Evolutionary conservation across 768 basidiomycete species (phyloP), one percentile per base, ranked within the genome.

Genomic region (Leccinum uliginosum): DNA sequence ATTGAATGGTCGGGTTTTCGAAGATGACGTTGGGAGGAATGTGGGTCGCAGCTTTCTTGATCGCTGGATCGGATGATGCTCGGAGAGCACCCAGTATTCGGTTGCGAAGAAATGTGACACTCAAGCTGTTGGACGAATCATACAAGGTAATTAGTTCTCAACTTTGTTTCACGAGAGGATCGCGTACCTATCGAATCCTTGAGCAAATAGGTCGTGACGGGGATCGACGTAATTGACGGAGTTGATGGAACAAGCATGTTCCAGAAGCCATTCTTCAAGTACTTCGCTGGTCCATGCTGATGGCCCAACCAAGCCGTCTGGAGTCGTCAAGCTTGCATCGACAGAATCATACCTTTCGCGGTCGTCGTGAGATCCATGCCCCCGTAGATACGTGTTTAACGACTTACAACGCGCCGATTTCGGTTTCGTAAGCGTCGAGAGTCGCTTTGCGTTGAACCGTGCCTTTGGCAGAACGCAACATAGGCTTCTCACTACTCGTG

Each of bases 321-420:
- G 64, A 3, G 57, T 54, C 1, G 48, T 54, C 3, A 46, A 40
- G 19, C 67, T 71, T 3, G 65, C 65, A 24, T 72, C 75, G 2
- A 77, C 67, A 0, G 61, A 59, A 6, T 65, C 61, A 38, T 76
- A 76, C 54, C 75, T 76, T 49, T 1, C 1, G 0, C 7, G 3
- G 24, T 7, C 15, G 5, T 35, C 15, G 7, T 43, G 1, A 44
- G 24, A 14, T 4, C 0, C 14, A n/a, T 12, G 4, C 2, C 30
- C 32, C 7, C 14, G 2, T 4, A 27, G 43, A 43, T 1, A 35
- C 5, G 1, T 11, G 1, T 10, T n/a, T 2, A 0, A 34, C 1
- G 6, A 62, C 72, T 63, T 65, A 83, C 76, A 83, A 49, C 17
- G 63, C 63, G 21, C 80, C 70, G 29, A 85, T 83, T 50, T 83